Evolutionary conservation across 108 stramenopile species (phyloP), one percentile per base, ranked within the genome.

Genomic region (Nitzschia sp.): DNA sequence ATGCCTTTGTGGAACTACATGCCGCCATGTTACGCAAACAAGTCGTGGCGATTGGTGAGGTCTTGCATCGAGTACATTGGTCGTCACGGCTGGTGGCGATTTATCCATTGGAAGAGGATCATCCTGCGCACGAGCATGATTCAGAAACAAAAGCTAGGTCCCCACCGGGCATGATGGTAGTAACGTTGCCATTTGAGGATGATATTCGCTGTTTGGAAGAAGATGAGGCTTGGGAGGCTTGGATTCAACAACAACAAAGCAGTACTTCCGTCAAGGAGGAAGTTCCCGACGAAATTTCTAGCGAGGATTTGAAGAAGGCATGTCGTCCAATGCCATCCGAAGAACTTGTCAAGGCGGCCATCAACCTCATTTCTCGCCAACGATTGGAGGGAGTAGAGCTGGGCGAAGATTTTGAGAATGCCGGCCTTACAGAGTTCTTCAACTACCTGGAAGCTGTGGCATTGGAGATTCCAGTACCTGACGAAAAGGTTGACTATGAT

Each of bases 41-140:
- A 9, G 92, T 93, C 9, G 58, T 85, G 46, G 89, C 76, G 9
- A 64, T 93, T 51, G 92, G 88, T 45, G 89, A 93, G 72, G 76
- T 89, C 1, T 63, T 87, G 26, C 42, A 72, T 25, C 64, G 88
- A 30, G 64, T 64, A 25, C 64, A 72, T 29, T 71, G 70, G 45
- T 59, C 84, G 32, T 76, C 83, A 9, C 75, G 76, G 34, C 61
- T 89, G 42, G 89, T 90, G 11, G 89, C 88, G 15, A 54, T 93
- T 11, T 74, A 81, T 51, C 88, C 92, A 31, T 56, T 83, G 56
- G 64, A 80, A 49, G 79, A 86, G 38, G 67, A 38, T 18, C 55
- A 57, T 32, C 25, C 11, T 4, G 25, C 8, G 5, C 8, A 3
- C 5, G 27, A 66, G 2, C 26, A 31, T 8, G 25, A 6, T 18